Evolutionary conservation across 2,329 filamentous ascomycete genomes (phyloP), one percentile per base, ranked within the genome.

Genomic region (Sordariomycetes sp.): DNA sequence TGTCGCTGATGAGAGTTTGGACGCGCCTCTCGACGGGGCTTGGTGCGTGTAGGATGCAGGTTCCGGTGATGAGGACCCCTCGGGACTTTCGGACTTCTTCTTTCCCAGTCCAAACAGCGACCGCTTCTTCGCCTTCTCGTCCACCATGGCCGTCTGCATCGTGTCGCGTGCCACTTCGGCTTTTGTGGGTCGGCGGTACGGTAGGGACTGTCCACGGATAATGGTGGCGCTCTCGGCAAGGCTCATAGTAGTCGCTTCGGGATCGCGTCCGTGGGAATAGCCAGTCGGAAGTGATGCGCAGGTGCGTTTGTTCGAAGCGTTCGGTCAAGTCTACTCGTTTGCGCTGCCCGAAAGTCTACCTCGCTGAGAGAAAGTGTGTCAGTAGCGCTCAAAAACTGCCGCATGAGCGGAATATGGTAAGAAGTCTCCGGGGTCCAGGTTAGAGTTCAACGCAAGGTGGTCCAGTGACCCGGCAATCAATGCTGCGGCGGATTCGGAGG

Each of bases 51-150:
- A 54, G 15, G 61, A 25, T 12, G 22, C 36, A 15, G 56, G 62
- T 58, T 67, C 66, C 53, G 69, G 61, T 58, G 70, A 65, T 52
- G 69, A 61, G 60, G 68, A 64, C 60, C 73, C 61, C 61, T 66
- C 60, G 60, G 65, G 63, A 58, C 71, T 62, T 59, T 65, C 66
- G 58, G 24, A 17, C 13, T 67, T 60, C 52, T 84, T 85, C 72
- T 80, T 84, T 58, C 79, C 80, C 59, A 85, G 78, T 4, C 79
- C 76, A 67, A 84, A 85, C 32, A 85, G 70, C 59, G 76, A 75
- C 61, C 80, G 74, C 69, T 79, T 84, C 68, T 80, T 78, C 57
- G 76, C 77, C 32, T 56, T 56, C 13, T 52, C 48, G 48, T 52
- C 48, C 17, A 28, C 12, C 34, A 51, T 54, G 5, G 34, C 42